A percentile compares a stretch with the other conserved stretches of the same genome.
Evolutionary conservation across 2,329 filamentous ascomycete genomes (phyloP).

Genomic region (Plenodomus tracheiphilus): DNA sequence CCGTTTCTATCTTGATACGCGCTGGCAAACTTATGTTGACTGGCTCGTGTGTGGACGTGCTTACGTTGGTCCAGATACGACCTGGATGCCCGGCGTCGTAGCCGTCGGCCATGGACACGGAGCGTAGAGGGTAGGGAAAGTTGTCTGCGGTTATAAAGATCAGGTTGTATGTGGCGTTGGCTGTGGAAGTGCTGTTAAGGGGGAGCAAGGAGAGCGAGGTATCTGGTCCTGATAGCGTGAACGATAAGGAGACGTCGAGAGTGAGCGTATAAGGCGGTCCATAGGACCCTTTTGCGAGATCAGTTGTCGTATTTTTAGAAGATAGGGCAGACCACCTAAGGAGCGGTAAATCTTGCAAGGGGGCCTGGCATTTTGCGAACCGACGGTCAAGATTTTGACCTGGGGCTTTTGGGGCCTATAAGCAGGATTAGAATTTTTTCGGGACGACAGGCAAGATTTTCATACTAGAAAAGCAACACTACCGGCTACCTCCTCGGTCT

Average conservation of each 20-base stretch:
- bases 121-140: conserved; percentile 54
- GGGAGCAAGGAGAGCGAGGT: conserved; percentile 44
- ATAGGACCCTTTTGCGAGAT: conserved; percentile 42
- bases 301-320: not conserved
- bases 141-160: conserved; percentile 47
- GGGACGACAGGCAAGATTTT: not conserved
- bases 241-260: conserved; percentile 47
- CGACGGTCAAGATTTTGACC: conserved; percentile 52
- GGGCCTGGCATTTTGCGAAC: conserved; percentile 13
- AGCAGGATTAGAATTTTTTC: not conserved
- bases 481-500: conserved; percentile 22
- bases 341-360: conserved; percentile 17
- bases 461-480: conserved; percentile 45
- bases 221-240: conserved; percentile 51
- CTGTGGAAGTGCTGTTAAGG: conserved; percentile 15
- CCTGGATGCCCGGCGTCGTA: conserved; percentile 54
- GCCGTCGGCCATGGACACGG: conserved; percentile 48
- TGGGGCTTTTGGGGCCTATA: conserved; percentile 41
- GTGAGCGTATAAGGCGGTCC: conserved; percentile 53
- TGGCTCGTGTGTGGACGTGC: conserved; percentile 50
- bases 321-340: conserved; percentile 4
- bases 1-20: conserved; percentile 49
- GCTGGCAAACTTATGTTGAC: conserved; percentile 43
- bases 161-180: conserved; percentile 35
- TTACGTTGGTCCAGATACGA: conserved; percentile 57